Evolutionary conservation across 257 asterid species (phyloP).

Genomic region (Solanum corneliomulleri): DNA sequence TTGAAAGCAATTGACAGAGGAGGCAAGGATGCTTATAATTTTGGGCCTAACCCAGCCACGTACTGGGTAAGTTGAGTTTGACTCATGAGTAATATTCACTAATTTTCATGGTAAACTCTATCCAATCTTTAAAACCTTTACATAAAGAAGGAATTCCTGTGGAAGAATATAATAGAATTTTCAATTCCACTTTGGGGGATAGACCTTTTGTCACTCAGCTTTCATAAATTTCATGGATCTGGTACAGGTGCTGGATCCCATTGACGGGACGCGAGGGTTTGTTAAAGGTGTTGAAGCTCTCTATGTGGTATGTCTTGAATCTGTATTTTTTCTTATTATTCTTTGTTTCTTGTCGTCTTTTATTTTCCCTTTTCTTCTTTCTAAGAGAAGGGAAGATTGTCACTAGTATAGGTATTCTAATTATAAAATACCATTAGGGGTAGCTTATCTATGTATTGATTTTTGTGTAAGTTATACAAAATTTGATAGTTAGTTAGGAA

Average conservation of each 20-base stretch:
- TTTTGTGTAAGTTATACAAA: too few species aligned
- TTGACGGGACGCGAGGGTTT: slow-evolving; percentile 94
- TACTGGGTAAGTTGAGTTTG: slow-evolving; percentile 62
- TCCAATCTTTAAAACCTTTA: neutral
- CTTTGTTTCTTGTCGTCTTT: neutral
- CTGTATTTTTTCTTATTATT: neutral
- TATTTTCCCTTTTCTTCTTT: neutral
- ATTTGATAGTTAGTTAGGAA: too few species aligned
- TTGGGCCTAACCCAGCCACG: slow-evolving; percentile 63
- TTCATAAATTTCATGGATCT: neutral
- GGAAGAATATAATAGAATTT: neutral
- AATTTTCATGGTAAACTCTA: neutral
- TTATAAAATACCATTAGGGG: neutral
- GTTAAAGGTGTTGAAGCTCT: slow-evolving; percentile 82
- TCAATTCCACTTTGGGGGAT: neutral
- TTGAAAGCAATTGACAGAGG: slow-evolving; percentile 85
- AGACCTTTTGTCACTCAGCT: neutral
- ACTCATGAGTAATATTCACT: neutral
- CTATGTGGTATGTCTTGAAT: slow-evolving; percentile 67
- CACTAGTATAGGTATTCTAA: neutral
- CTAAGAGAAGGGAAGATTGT: neutral
- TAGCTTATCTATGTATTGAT: too few species aligned
- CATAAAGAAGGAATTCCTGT: neutral
- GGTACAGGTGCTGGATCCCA: slow-evolving; percentile 86
- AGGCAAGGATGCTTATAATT: slow-evolving; percentile 60